Base-by-base conservation (phyloP, 2,329 filamentous ascomycete species). In the Alternaria arbusti region DNA sequence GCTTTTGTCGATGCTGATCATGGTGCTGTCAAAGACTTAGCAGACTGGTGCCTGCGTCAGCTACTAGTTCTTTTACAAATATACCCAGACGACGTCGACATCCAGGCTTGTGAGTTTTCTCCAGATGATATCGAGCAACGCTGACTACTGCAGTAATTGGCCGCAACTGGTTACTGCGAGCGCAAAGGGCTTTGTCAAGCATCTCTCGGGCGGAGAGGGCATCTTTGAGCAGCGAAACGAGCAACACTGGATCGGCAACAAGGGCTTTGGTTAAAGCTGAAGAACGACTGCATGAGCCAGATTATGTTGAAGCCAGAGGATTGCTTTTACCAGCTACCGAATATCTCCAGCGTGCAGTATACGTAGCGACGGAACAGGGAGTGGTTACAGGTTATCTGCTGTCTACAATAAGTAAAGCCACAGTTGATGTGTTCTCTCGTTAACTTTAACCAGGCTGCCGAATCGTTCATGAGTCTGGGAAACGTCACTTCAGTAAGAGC, bases 271-370 rank as follows among this genome's bases (percentile, higher is more conserved):
- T 54, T 6, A 40, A 49, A 13, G 28, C 49, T 6, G 36, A 55
- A 25, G 26, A 50, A 43, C 71, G 80, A 57, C 66, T 80, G 11
- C 74, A 80, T 25, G 75, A 72, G 6, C 70, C 79, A 6, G 79
- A 86, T 54, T 85, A 86, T 70, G 83, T 86, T 13, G 84, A 87
- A 75, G 86, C 85, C 54, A 79, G 85, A 61, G 84, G 82, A 2
- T 80, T 82, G 57, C 74, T 87, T 7, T 79, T 85, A 36, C 85
- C 85, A 51, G 84, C 85, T 8, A 81, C 81, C 6, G 85, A 87
- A 60, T 86, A 86, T 69, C 81, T 85, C 57, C 77, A 80, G 49
- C 76, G 81, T 59, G 84, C 85, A 22, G 80, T 86, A 12, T 74
- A 80, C 57, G 76, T 80, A 44, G 84, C 84, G 6, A 78, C 79